Evolutionary conservation across 352 stramenopile genomes (phyloP).

Genomic region (Globisporangium rhizosaccharum): DNA sequence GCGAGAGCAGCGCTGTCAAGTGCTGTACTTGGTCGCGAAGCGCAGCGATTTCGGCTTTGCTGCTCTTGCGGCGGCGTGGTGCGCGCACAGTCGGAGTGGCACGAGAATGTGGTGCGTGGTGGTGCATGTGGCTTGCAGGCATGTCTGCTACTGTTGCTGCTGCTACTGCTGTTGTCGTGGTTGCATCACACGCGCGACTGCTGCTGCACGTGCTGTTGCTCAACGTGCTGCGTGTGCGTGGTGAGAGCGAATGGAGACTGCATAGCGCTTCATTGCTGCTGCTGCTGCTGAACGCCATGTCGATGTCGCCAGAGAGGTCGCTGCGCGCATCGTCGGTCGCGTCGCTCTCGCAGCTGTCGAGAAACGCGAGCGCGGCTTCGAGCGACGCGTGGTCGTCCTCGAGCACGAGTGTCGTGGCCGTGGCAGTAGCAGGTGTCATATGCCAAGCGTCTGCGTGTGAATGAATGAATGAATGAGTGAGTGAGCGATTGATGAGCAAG

Average conservation of each 20-base stretch:
- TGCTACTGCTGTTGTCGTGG: too few relatives aligned
- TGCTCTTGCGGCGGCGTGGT: not conserved
- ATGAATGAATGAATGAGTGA: too few relatives aligned
- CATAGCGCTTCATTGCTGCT: not conserved
- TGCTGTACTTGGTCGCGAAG: not conserved
- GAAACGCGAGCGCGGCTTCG: constrained; percentile 18
- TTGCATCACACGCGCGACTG: too few relatives aligned
- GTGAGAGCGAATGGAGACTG: too few relatives aligned
- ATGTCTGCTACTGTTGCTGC: too few relatives aligned
- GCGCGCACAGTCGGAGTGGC: too few relatives aligned
- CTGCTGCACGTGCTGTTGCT: too few relatives aligned
- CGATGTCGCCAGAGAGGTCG: not conserved
- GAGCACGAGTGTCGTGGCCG: constrained; percentile 5
- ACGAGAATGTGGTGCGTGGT: too few relatives aligned
- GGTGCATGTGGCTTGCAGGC: too few relatives aligned
- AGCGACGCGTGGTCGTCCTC: constrained; percentile 15
- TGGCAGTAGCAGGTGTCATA: not conserved
- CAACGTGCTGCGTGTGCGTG: too few relatives aligned
- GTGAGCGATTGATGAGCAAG: too few relatives aligned
- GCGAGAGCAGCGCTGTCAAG: not conserved
- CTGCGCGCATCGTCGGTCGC: not conserved
- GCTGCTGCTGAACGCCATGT: not conserved
- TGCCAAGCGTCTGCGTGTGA: too few relatives aligned
- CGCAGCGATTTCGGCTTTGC: not conserved
- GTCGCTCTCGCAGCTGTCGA: constrained; percentile 13